phyloP scores from a whole-genome alignment of 2,329 filamentous ascomycete genomes.

The Aspergillus terreus region DNA sequence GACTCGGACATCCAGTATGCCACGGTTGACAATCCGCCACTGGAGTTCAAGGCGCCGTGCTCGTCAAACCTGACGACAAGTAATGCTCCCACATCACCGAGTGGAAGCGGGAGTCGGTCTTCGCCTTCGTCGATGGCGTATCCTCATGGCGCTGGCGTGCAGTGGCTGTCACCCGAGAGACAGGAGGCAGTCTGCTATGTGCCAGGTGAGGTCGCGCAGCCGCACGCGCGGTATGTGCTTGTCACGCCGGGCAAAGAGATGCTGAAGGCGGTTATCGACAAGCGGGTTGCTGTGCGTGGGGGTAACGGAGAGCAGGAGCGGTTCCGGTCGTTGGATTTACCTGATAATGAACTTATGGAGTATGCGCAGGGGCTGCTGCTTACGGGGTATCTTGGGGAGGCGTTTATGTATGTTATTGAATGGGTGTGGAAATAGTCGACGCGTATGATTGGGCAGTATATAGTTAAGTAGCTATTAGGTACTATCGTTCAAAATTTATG shows the following conservation, averaged over 20 bases:
- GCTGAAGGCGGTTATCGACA: conserved; percentile 23
- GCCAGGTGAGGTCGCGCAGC: conserved; percentile 5
- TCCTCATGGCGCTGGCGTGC: conserved; percentile 1
- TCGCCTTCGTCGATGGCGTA: conserved; percentile 4
- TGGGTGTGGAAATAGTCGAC: conserved; percentile 21
- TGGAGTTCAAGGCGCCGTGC: background rate
- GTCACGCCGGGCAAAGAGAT: conserved; percentile 26
- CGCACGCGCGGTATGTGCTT: conserved; percentile 22
- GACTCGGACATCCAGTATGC: conserved; percentile 25
- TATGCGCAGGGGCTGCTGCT: conserved; percentile 26
- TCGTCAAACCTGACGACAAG: background rate
- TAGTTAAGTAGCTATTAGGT: background rate
- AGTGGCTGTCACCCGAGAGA: conserved; percentile 23
- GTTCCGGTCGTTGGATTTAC: conserved; percentile 19
- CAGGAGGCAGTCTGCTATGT: conserved; percentile 22
- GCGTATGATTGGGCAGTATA: background rate
- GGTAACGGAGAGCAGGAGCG: conserved; percentile 20
- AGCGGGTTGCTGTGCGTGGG: conserved; percentile 20
- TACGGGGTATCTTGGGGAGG: conserved; percentile 23
- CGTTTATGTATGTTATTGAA: conserved; percentile 31
- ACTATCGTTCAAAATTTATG: no score
- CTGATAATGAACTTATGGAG: conserved; percentile 25
- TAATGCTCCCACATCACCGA: background rate
- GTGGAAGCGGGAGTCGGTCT: background rate
- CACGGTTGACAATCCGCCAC: conserved; percentile 14